These are phyloP conservation scores for Daldinia sp. DNA, from an alignment of 2,329 filamentous ascomycete species.

Conservation along the genomic window DNA sequence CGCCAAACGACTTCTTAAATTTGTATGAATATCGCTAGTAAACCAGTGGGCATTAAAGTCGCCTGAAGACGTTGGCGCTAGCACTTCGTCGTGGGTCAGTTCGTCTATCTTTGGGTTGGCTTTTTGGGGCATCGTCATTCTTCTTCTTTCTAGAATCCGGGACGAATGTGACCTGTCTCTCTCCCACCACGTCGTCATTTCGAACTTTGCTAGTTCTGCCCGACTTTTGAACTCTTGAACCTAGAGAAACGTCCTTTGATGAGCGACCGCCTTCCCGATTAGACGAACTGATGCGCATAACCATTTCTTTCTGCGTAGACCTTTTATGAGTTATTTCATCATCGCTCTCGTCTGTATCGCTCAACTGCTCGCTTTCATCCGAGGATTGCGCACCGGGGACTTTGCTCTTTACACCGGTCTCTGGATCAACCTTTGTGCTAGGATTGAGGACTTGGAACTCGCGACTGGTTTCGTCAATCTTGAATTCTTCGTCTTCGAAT, in stretches of 20 bases:
- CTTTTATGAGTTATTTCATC: conserved; percentile 46
- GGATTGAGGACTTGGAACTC: conserved; percentile 93
- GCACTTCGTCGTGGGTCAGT: conserved; percentile 70
- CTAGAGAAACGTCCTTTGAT: conserved; percentile 63
- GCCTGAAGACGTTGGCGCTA: conserved; percentile 75
- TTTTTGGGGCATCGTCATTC: conserved; percentile 35
- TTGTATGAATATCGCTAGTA: conserved; percentile 35
- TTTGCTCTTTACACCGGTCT: conserved; percentile 45
- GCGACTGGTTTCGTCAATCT: conserved; percentile 85
- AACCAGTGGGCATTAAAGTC: conserved; percentile 60
- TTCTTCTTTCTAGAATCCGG: conserved; percentile 65
- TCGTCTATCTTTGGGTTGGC: conserved; percentile 39
- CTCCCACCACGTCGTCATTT: conserved; percentile 63
- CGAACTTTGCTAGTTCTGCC: conserved; percentile 56
- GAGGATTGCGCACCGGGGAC: conserved; percentile 51
- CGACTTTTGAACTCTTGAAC: conserved; percentile 61
- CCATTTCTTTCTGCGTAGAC: conserved; percentile 50
- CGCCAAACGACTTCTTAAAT: conserved; percentile 14
- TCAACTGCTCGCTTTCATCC: conserved; percentile 55
- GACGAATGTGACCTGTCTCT: conserved; percentile 76
- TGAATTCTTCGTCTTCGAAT: conserved; percentile 93
- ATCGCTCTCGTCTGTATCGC: conserved; percentile 46
- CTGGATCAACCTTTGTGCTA: conserved; percentile 68
- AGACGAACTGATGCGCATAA: conserved; percentile 75
- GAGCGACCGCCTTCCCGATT: conserved; percentile 68